Base-by-base conservation (phyloP, 129 eudicot species). In the Chrysanthemum lavandulifolium region DNA sequence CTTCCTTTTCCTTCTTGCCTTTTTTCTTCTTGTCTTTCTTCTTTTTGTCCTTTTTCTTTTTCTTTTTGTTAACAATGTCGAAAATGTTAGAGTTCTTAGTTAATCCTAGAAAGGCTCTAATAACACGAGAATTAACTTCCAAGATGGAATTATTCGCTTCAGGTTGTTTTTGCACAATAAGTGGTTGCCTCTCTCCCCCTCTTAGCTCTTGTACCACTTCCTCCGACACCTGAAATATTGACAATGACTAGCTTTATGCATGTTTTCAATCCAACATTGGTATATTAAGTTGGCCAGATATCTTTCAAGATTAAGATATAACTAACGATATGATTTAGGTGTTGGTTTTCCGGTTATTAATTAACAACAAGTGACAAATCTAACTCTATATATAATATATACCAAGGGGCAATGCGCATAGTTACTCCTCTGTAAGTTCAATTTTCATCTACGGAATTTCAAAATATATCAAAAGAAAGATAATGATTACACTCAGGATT, bases 171-270 rank as follows among this genome's bases (percentile, higher is more conserved):
- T 86, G 95, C 54, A 84, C 81, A 43, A 91, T 85, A 19, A 80
- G 51, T 48, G 86, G 85, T 59, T 80, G 88, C 13, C 68, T 73
- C 16, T 74, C 75, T 54, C 78, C 86, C 16, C 71, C 74, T 45
- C 72, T 67, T 4, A 91, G 53, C 13, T 84, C 90, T 65, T 82
- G 80, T 53, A 88, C 83, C 53, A 77, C 85, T 62, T 82, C 85
- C 65, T 68, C 85, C 0, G 89, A 65, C 4, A 84, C 91, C 97
- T 90, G 71, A 15, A 65, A 45, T 0, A 43, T 3, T 33, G 6
- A 2, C 47, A 16, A 16, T n/a, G 6, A 56, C 11, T 56, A 19
- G 21, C 21, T 19, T 19, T 19, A 19, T 19, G 21, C 21, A 13
- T 66, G 23, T 27, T 62, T 18, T 23, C 16, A 0, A 49, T 25